Conservation (phyloP, 352 stramenopile species). For the Phytopythium oedochilum region DNA sequence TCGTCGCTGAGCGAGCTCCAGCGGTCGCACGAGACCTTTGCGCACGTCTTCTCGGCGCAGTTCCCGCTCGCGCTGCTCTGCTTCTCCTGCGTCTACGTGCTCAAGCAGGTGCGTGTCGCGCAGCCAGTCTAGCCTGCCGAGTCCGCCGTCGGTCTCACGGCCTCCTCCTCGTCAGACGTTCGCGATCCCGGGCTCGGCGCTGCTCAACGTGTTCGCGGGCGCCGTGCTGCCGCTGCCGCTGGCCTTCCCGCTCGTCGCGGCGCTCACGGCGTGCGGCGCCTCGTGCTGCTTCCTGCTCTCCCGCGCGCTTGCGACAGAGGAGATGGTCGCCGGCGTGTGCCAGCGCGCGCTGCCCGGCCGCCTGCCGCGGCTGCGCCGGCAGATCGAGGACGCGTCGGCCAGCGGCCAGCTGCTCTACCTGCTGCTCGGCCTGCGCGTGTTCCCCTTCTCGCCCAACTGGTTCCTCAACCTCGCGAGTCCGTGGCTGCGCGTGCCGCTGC, state of each 20-base stretch:
- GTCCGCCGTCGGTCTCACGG: background rate
- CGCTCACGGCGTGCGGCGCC: conserved; percentile 60
- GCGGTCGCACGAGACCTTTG: conserved; percentile 49
- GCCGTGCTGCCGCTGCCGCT: conserved; percentile 54
- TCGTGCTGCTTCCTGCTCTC: conserved; percentile 76
- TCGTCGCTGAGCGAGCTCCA: conserved; percentile 62
- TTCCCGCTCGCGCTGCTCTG: conserved; percentile 64
- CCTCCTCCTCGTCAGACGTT: conserved; percentile 30
- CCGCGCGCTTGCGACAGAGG: conserved; percentile 48
- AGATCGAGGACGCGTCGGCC: conserved; percentile 48
- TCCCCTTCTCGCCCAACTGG: conserved; percentile 84
- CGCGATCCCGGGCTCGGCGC: conserved; percentile 68
- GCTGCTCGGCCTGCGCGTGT: conserved; percentile 73
- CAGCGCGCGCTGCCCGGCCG: conserved; percentile 60
- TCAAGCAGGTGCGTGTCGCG: conserved; percentile 58
- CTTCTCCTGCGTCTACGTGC: conserved; percentile 68
- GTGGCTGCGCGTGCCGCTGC: conserved; percentile 67
- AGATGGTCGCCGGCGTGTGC: conserved; percentile 51
- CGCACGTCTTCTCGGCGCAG: conserved; percentile 51
- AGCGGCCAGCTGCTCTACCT: conserved; percentile 50
- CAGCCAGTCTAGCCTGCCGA: no score
- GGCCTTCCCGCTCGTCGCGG: conserved; percentile 63
- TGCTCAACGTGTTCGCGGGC: conserved; percentile 76
- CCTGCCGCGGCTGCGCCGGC: conserved; percentile 34
- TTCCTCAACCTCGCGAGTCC: conserved; percentile 80